Conservation (phyloP, 352 stramenopile genomes). For the Pythium phragmiticola region DNA sequence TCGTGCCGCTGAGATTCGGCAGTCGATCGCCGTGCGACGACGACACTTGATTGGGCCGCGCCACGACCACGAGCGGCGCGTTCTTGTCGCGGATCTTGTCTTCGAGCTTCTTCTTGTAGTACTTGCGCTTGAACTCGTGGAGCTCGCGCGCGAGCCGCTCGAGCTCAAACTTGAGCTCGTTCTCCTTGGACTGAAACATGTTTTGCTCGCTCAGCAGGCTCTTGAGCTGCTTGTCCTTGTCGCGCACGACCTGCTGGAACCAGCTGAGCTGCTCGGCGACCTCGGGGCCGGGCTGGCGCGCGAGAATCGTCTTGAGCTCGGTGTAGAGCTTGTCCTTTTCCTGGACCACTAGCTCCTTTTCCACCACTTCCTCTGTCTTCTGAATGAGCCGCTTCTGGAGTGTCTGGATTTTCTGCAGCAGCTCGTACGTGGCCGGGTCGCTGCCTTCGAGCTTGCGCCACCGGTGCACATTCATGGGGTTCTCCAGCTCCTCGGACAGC, state of each 20-base stretch:
- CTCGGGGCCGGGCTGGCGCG: conserved; percentile 83
- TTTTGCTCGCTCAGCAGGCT: conserved; percentile 96
- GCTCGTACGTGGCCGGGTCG: conserved; percentile 87
- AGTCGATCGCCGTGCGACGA: conserved; percentile 26
- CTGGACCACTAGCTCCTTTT: conserved; percentile 70
- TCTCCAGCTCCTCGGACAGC: conserved; percentile 87
- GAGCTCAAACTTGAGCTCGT: conserved; percentile 95
- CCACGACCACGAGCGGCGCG: conserved; percentile 28
- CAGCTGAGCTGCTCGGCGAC: conserved; percentile 88
- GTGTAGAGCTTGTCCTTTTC: conserved; percentile 93
- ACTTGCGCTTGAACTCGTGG: conserved; percentile 95
- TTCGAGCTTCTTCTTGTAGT: conserved; percentile 93
- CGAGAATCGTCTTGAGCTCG: conserved; percentile 89
- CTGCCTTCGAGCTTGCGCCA: conserved; percentile 90
- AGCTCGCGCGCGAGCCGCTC: conserved; percentile 90
- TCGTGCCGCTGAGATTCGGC: conserved; percentile 32
- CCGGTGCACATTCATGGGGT: conserved; percentile 90
- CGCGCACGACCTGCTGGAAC: conserved; percentile 94
- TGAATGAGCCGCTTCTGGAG: conserved; percentile 85
- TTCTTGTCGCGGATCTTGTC: conserved; percentile 79
- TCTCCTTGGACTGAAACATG: conserved; percentile 94
- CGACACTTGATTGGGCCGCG: conserved; percentile 35
- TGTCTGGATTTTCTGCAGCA: conserved; percentile 86
- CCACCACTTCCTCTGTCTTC: conserved; percentile 68
- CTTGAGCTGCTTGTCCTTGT: conserved; percentile 97